Evolutionary conservation across 1,139 yeast genomes (phyloP).

Genomic region (Pichia sp.): DNA sequence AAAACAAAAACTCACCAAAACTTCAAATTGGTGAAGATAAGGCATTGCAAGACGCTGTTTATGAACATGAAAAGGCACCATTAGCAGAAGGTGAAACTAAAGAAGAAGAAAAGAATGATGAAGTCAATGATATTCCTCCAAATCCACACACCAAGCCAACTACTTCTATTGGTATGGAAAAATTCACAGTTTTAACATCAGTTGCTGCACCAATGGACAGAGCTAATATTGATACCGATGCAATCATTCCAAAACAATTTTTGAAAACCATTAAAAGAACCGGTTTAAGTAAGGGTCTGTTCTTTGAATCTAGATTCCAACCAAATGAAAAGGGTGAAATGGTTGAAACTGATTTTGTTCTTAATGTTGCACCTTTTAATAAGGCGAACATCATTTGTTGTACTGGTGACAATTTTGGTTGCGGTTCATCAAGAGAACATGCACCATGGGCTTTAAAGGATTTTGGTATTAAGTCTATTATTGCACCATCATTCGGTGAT

Average conservation of each 20-base stretch:
- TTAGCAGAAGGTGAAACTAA: slow-evolving; percentile 31
- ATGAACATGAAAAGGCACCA: slow-evolving; percentile 56
- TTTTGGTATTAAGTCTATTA: slow-evolving; percentile 90
- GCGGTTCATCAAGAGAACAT: slow-evolving; percentile 98
- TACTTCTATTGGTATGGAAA: slow-evolving; percentile 55
- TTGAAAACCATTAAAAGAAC: slow-evolving; percentile 96
- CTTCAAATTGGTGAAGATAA: slow-evolving; percentile 54
- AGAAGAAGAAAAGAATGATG: slow-evolving; percentile 38
- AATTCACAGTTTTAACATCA: slow-evolving; percentile 70
- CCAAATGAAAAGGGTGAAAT: slow-evolving; percentile 68
- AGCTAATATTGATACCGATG: slow-evolving; percentile 96
- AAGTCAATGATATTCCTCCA: slow-evolving; percentile 53
- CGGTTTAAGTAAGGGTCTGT: slow-evolving; percentile 80
- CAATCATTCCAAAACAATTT: slow-evolving; percentile 96
- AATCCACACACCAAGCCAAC: slow-evolving; percentile 27
- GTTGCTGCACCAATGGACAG: slow-evolving; percentile 89
- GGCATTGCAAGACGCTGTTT: slow-evolving; percentile 60
- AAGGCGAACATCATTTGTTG: slow-evolving; percentile 78
- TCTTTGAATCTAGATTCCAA: slow-evolving; percentile 78
- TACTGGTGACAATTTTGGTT: slow-evolving; percentile 95
- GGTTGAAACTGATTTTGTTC: slow-evolving; percentile 77
- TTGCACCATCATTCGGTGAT: slow-evolving; percentile 98
- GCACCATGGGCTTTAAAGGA: slow-evolving; percentile 99
- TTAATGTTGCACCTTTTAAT: slow-evolving; percentile 79
- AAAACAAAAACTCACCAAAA: slow-evolving; percentile 53